Base-by-base conservation (phyloP, 768 basidiomycete genomes). In the Lyophyllum semitale region DNA sequence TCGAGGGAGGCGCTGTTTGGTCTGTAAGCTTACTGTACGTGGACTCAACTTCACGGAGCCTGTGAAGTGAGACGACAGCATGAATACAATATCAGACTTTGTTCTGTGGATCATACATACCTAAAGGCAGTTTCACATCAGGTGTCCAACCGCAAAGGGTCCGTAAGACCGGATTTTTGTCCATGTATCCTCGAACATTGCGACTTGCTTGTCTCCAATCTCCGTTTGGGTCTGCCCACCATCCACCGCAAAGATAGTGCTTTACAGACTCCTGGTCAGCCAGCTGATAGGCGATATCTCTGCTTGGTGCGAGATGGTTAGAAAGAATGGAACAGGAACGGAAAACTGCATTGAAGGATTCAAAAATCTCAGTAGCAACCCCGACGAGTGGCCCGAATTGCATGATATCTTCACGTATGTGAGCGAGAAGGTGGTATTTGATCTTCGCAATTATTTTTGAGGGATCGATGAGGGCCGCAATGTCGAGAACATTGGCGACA, bases 341-440 rank as follows among this genome's bases (percentile, higher is more conserved):
- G 44, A 79, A 78, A 8, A 81, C 61, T 4, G 69, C 69, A 61
- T 81, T 79, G 58, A 68, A 81, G 47, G 65, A 68, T 55, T 80
- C 78, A 56, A 69, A 77, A 0, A 53, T 48, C 35, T 77, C 73
- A 0, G 72, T 71, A 25, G 71, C 63, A 35, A 67, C 25, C 5
- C 43, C 43, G 3, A 44, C 43, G 25, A 44, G 23, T 1, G 43
- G 43, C 12, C 43, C 43, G 53, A 73, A 73, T 0, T 64, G 65
- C 0, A 41, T n/a, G 2, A 74, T 71, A 54, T 77, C 73, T 8
- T 69, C 66, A 12, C 46, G 42, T 8, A 74, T 30, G 46, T 77
- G 76, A 0, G 55, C 18, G 8, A 76, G 42, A 1, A 43, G 42
- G 42, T 43, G 42, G 22, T 43, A 43, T 26, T 43, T 43, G 22